Evolutionary conservation across 345 rosid genomes (phyloP).

Genomic region (Acer saccharum): DNA sequence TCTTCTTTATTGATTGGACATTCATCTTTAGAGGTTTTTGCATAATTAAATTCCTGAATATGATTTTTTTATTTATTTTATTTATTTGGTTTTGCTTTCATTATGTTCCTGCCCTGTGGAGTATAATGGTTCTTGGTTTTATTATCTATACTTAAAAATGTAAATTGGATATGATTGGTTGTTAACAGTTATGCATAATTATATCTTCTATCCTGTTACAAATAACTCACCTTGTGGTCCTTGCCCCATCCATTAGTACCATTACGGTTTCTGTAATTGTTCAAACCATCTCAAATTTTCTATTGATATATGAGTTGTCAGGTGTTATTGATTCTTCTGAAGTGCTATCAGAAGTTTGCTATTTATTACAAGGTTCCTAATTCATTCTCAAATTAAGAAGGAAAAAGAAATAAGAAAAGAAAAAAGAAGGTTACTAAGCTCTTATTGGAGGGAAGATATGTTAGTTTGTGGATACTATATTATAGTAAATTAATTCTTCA

Average conservation of each 20-base stretch:
- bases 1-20: background rate
- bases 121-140: background rate
- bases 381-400: too few relatives aligned
- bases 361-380: too few relatives aligned
- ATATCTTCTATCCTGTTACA: background rate
- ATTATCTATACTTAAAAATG: background rate
- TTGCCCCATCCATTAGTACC: background rate
- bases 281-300: background rate
- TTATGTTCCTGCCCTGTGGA: background rate
- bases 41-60: too few relatives aligned
- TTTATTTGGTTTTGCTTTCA: background rate
- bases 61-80: background rate
- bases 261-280: background rate
- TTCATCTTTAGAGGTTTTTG: background rate
- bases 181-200: background rate
- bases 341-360: too few relatives aligned
- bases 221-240: background rate
- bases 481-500: background rate
- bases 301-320: background rate
- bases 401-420: background rate
- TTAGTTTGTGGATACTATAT: background rate
- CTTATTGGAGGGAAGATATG: background rate
- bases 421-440: background rate
- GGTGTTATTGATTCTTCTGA: too few relatives aligned
- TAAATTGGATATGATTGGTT: background rate